These are phyloP conservation scores for Medicago arabica DNA, from an alignment of 306 rosid species.

Conservation along the genomic window DNA sequence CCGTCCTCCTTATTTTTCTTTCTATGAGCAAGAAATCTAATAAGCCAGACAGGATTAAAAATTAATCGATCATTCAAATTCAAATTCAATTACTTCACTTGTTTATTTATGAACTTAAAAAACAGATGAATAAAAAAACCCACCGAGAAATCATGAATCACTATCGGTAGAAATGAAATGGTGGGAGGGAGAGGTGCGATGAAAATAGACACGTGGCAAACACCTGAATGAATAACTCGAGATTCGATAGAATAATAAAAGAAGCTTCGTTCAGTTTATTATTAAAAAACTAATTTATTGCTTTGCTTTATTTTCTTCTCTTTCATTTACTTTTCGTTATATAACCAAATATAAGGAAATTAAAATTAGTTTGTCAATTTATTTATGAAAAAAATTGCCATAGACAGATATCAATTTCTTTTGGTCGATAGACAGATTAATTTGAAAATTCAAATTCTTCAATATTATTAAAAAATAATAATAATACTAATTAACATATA, in stretches of 20 bases:
- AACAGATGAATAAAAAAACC: conserved; percentile 2
- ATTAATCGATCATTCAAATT: conserved; percentile 8
- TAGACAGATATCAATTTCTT: too few species aligned
- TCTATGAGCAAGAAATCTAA: conserved; percentile 29
- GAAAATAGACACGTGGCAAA: conserved; percentile 9
- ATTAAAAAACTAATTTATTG: background rate
- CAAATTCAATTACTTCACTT: conserved; percentile 20
- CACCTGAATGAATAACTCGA: background rate
- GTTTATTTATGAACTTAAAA: background rate
- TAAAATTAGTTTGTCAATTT: too few species aligned
- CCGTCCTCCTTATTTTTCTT: conserved; percentile 42
- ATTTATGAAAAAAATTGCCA: too few species aligned
- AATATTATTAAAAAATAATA: too few species aligned
- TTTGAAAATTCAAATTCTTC: too few species aligned
- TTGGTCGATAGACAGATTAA: too few species aligned
- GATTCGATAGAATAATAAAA: too few species aligned
- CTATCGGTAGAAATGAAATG: conserved; percentile 1
- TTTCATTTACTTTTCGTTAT: too few species aligned
- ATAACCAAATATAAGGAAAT: too few species aligned
- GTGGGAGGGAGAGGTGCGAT: background rate
- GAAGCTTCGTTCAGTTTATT: too few species aligned
- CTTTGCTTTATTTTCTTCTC: too few species aligned
- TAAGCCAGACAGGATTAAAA: conserved; percentile 25
- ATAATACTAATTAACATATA: too few species aligned
- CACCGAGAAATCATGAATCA: conserved; percentile 35